Conservation (phyloP, 2,329 filamentous ascomycete species). For the Trichophyton equinum region DNA sequence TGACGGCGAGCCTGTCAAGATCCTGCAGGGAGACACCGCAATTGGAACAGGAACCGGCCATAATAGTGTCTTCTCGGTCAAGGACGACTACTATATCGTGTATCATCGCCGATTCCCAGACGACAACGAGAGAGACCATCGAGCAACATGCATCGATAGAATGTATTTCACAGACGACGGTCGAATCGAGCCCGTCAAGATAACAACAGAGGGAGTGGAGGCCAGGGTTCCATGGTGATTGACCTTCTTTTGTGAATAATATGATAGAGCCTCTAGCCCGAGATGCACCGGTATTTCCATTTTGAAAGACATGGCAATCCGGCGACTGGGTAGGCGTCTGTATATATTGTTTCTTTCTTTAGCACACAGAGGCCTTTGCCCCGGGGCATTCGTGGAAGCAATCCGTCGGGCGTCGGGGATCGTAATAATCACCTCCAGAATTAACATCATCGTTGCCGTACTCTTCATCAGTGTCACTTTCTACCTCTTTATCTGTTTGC, state of each 20-base stretch:
- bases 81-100: constrained; percentile 34
- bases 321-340: no score
- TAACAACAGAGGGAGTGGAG: constrained; percentile 23
- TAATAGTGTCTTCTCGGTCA: constrained; percentile 32
- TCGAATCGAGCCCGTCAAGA: constrained; percentile 33
- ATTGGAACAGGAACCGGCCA: constrained; percentile 30
- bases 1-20: constrained; percentile 24
- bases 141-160: constrained; percentile 37
- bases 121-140: constrained; percentile 36
- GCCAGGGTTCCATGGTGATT: constrained; percentile 10
- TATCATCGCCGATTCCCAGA: constrained; percentile 37
- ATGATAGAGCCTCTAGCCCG: background rate
- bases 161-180: constrained; percentile 37
- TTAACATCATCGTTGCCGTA: constrained; percentile 33
- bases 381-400: constrained; percentile 31
- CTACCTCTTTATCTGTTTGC: constrained; percentile 48
- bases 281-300: background rate
- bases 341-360: background rate
- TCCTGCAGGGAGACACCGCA: constrained; percentile 21
- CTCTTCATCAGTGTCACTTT: constrained; percentile 59
- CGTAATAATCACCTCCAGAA: constrained; percentile 37
- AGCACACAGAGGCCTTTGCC: background rate
- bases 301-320: background rate
- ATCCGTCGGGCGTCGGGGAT: constrained; percentile 40
- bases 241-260: background rate